Evolutionary conservation across 2,329 filamentous ascomycete species (phyloP).

Genomic region (Cucurbitaria berberidis): DNA sequence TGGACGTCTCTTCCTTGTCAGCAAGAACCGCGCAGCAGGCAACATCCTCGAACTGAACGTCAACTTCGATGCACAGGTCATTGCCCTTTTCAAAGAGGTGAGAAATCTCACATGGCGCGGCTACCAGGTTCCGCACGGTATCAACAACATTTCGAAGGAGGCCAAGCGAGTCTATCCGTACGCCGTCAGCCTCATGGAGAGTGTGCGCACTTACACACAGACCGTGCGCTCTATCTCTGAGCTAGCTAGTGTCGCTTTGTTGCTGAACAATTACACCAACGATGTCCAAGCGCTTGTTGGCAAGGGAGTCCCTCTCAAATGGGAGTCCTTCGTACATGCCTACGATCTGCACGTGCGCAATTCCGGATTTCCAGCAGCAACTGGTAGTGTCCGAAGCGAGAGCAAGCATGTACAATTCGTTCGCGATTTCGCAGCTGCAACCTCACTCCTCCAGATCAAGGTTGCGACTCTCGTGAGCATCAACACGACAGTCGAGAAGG

Average conservation of each 20-base stretch:
- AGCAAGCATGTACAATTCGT: slow-evolving; percentile 98
- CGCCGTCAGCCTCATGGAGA: slow-evolving; percentile 98
- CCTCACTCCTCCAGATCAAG: slow-evolving; percentile 88
- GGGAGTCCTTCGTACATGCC: slow-evolving; percentile 97
- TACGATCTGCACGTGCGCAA: slow-evolving; percentile 87
- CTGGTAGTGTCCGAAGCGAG: slow-evolving; percentile 67
- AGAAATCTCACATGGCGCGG: slow-evolving; percentile 95
- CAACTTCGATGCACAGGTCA: slow-evolving; percentile 97
- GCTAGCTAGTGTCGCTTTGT: slow-evolving; percentile 85
- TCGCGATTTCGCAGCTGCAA: slow-evolving; percentile 85
- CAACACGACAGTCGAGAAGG: slow-evolving; percentile 80
- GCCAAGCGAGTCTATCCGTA: slow-evolving; percentile 99
- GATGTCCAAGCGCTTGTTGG: slow-evolving; percentile 82
- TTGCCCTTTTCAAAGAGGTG: slow-evolving; percentile 98
- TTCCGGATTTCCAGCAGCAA: slow-evolving; percentile 63
- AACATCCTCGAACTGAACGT: slow-evolving; percentile 87
- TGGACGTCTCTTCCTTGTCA: slow-evolving; percentile 89
- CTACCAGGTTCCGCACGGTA: slow-evolving; percentile 90
- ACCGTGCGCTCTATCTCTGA: slow-evolving; percentile 82
- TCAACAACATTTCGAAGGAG: slow-evolving; percentile 96
- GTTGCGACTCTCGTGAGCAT: slow-evolving; percentile 79
- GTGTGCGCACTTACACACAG: slow-evolving; percentile 90
- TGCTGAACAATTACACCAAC: slow-evolving; percentile 90
- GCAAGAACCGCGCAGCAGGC: slow-evolving; percentile 85
- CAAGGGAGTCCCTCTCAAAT: slow-evolving; percentile 88